These are phyloP conservation scores for Solanum infundibuliforme DNA, from an alignment of 257 asterid genomes.

Conservation along the genomic window DNA sequence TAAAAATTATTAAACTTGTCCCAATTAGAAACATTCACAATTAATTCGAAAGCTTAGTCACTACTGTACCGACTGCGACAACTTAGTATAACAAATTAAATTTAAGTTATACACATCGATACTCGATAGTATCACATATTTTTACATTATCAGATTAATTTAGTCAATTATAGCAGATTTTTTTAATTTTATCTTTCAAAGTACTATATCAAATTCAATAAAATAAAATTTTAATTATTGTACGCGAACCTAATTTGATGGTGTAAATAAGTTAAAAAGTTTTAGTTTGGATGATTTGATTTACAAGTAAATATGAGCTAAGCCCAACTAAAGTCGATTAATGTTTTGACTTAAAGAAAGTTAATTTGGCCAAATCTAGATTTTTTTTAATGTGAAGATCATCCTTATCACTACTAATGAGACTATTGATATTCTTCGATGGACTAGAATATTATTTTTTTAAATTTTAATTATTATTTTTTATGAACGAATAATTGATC, in stretches of 20 bases:
- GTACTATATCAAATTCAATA: not conserved
- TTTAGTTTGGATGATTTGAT: not conserved
- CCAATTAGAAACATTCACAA: not conserved
- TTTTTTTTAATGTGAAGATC: not conserved
- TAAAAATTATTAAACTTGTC: not conserved
- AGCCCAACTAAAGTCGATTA: not conserved
- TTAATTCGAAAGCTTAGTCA: not conserved
- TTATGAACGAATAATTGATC: too few species aligned
- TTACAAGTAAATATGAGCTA: not conserved
- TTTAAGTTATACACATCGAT: not conserved
- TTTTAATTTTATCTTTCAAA: not conserved
- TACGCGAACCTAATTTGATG: not conserved
- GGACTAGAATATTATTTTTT: not conserved
- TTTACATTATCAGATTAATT: not conserved
- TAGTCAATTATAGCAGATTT: not conserved
- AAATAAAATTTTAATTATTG: not conserved
- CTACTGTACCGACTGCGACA: not conserved
- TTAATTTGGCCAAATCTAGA: not conserved
- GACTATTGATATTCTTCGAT: not conserved
- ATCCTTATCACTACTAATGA: not conserved
- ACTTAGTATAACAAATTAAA: not conserved
- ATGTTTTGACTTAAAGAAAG: not conserved
- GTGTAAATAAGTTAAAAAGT: not conserved
- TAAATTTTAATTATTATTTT: not conserved
- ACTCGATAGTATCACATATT: fast-evolving